Base-by-base conservation (phyloP, 192 early-diverging fungal genomes). In the Dimargaris cristalligena region DNA sequence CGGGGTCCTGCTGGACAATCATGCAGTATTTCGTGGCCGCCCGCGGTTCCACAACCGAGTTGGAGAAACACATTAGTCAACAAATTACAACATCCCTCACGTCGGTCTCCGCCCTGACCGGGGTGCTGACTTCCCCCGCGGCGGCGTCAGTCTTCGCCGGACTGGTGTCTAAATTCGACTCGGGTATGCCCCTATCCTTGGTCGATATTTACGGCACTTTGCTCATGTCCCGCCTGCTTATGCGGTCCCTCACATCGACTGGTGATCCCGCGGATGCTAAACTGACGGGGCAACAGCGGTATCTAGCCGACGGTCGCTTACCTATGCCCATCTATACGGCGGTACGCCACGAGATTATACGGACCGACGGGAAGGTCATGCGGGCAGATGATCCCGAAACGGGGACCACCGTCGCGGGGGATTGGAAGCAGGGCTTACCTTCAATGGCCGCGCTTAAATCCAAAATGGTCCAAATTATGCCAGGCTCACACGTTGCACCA, bases 241-340 rank as follows among this genome's bases (percentile, higher is more conserved):
- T 26, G 22, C 23, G 23, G 14, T 16, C 50, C 8, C 50, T 52
- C 14, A 23, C 6, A 2, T 23, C 4, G 23, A 65, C 63, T 45
- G 67, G 64, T 14, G 65, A 69, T 11, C 66, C 64, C 9, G 46
- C 66, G 35, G 67, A 76, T 30, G 76, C 81, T 44, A 83, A 84
- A 58, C 44, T 85, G 14, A 76, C 71, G 3, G 60, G 66, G 25
- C 83, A 85, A 46, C 60, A 49, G 32, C 44, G 67, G 28, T 77
- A 67, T 62, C 46, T 85, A 29, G 76, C 80, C 22, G 75, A 75
- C 61, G 89, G 82, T 0, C 63, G 63, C 28, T 66, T 69, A 23
- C 80, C 87, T 14, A 73, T 91, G 72, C 89, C 89, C 3, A 85
- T 91, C 35, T 87, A 91, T 60, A 83, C 82, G 1, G 79, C 77